phyloP scores from a whole-genome alignment of 179 eudicot genomes.

The Silene coronaria region DNA sequence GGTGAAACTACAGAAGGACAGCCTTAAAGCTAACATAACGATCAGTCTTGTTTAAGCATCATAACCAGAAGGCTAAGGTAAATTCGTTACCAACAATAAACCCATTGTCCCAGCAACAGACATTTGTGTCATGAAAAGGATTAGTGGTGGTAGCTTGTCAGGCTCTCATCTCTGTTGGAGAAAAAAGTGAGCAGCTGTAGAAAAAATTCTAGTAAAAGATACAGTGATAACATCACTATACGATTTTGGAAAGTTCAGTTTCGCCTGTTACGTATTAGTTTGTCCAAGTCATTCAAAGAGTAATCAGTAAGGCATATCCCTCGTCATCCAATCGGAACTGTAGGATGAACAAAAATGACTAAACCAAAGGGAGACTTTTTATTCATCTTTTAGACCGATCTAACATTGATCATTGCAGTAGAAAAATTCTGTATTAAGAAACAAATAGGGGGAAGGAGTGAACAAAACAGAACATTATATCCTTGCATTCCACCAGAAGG shows the following conservation, averaged over 20 bases:
- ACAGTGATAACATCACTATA: background rate
- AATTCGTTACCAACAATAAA: background rate
- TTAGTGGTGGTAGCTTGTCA: background rate
- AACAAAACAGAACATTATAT: too few species aligned
- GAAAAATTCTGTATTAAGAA: too few species aligned
- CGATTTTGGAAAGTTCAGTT: background rate
- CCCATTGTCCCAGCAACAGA: background rate
- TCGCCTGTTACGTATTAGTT: background rate
- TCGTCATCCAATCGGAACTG: background rate
- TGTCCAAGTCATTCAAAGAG: background rate
- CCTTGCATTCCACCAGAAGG: too few species aligned
- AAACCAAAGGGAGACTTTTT: background rate
- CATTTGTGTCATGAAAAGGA: background rate
- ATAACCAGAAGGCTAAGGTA: background rate
- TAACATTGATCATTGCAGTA: too few species aligned
- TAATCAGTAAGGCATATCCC: background rate
- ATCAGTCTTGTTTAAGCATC: background rate
- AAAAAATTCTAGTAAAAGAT: background rate
- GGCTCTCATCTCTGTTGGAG: background rate
- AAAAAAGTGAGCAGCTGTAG: background rate
- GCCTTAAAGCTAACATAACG: background rate
- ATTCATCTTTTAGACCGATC: too few species aligned
- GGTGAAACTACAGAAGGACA: background rate
- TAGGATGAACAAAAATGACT: background rate
- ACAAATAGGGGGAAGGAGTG: too few species aligned